Evolutionary conservation across 2,329 filamentous ascomycete species (phyloP).

Genomic region (Fusarium mundagurra): DNA sequence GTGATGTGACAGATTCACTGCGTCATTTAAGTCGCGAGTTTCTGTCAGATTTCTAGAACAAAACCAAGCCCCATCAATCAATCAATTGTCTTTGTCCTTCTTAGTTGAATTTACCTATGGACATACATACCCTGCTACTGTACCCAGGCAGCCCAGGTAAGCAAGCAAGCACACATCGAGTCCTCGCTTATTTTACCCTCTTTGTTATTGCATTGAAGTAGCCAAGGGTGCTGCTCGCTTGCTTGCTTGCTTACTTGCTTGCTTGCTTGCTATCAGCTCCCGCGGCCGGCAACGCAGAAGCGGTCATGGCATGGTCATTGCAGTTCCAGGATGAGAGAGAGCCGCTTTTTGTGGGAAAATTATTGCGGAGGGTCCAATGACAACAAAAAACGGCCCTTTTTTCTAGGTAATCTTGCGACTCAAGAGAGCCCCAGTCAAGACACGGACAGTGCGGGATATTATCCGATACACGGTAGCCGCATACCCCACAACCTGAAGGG

Average conservation of each 20-base stretch:
- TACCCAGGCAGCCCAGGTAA: not conserved
- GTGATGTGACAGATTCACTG: conserved; percentile 5
- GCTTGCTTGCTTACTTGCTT: not conserved
- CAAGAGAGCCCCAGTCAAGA: not conserved
- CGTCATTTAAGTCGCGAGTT: conserved; percentile 15
- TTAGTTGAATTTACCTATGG: not conserved
- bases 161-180: not conserved
- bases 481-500: conserved; percentile 33
- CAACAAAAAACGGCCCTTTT: conserved; percentile 3
- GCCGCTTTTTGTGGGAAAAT: conserved; percentile 28
- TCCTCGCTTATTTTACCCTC: not conserved
- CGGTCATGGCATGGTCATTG: conserved; percentile 14
- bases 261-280: conserved; percentile 7
- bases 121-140: not conserved
- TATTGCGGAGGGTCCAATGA: conserved; percentile 33
- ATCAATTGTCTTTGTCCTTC: not conserved
- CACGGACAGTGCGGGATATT: conserved; percentile 7
- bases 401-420: conserved; percentile 9
- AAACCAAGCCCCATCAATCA: not conserved
- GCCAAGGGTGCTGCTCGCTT: not conserved
- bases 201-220: not conserved
- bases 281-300: conserved; percentile 35
- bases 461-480: not conserved
- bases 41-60: conserved; percentile 19
- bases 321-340: conserved; percentile 14